These are phyloP conservation scores for Diaporthe destruens DNA, from an alignment of 2,329 filamentous ascomycete genomes.

Conservation along the genomic window DNA sequence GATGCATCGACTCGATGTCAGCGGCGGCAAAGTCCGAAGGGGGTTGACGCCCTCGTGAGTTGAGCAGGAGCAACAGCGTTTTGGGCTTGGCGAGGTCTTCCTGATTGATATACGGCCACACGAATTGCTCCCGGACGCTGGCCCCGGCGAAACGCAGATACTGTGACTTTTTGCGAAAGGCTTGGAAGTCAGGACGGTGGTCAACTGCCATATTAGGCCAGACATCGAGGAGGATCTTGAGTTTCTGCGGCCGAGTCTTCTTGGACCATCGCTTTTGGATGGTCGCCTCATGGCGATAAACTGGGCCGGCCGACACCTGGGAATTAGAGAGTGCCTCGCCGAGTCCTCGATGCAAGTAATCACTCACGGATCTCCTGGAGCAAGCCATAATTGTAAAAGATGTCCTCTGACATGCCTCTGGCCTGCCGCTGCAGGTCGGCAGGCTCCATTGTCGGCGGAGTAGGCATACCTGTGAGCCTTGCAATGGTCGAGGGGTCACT, in stretches of 20 bases:
- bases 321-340: not conserved
- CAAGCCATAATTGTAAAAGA: constrained; percentile 12
- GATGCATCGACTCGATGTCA: constrained; percentile 55
- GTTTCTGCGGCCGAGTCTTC: constrained; percentile 60
- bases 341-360: constrained; percentile 7
- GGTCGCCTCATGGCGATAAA: constrained; percentile 63
- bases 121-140: constrained; percentile 51
- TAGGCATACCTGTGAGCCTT: constrained; percentile 4
- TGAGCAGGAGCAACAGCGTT: constrained; percentile 63
- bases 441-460: constrained; percentile 15
- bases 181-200: constrained; percentile 66
- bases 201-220: constrained; percentile 63
- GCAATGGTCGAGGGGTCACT: constrained; percentile 11
- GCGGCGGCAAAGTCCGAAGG: constrained; percentile 61
- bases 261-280: constrained; percentile 68
- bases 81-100: constrained; percentile 64
- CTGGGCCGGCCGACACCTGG: not conserved
- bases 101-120: constrained; percentile 69
- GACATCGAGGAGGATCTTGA: constrained; percentile 59
- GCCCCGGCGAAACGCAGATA: constrained; percentile 42
- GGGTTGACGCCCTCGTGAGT: constrained; percentile 60
- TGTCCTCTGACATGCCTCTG: constrained; percentile 12
- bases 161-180: constrained; percentile 47
- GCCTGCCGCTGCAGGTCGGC: constrained; percentile 5
- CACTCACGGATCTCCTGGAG: constrained; percentile 11